Evolutionary conservation across 441 rosid species (phyloP).

Genomic region (Populus hybrid): DNA sequence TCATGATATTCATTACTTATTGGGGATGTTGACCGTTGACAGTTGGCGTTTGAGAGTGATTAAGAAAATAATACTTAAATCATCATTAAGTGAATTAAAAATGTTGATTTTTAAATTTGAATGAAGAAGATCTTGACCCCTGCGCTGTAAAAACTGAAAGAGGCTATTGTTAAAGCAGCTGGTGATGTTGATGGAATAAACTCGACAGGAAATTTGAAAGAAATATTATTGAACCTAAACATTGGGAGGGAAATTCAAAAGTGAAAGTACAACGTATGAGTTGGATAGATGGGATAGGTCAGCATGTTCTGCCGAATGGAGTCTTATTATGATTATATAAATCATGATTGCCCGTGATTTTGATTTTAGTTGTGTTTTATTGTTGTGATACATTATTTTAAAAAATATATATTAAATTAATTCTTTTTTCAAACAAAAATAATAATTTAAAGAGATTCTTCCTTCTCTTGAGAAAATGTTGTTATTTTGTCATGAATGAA

Average conservation of each 20-base stretch:
- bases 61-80: background rate
- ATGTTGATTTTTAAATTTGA: constrained; percentile 13
- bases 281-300: too few species aligned
- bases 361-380: too few species aligned
- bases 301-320: background rate
- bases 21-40: background rate
- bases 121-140: constrained; percentile 11
- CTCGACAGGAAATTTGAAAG: background rate
- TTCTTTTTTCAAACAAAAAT: too few species aligned
- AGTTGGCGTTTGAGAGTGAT: background rate
- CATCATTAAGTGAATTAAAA: background rate
- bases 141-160: background rate
- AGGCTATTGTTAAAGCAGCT: too few species aligned
- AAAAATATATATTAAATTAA: background rate
- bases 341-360: too few species aligned
- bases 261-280: background rate
- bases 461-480: too few species aligned
- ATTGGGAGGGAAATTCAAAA: background rate
- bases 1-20: background rate
- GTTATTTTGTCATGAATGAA: background rate
- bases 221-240: background rate
- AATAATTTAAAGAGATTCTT: too few species aligned
- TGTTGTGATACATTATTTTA: background rate
- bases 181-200: background rate
- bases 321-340: background rate